Evolutionary conservation across 2,329 filamentous ascomycete genomes (phyloP).

Genomic region (Hymenoscyphus albidus): DNA sequence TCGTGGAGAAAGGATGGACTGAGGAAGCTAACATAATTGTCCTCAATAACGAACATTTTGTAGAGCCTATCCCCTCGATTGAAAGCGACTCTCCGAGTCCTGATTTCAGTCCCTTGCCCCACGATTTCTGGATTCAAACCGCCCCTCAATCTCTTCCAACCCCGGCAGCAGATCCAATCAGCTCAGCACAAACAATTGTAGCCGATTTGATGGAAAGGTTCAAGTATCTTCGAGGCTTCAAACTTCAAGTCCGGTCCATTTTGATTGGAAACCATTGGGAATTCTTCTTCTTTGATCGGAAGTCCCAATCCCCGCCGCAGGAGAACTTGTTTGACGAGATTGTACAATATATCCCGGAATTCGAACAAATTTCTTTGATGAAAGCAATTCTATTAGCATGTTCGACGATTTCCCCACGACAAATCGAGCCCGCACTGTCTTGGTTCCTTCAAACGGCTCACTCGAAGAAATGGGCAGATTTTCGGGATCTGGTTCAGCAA

Average conservation of each 20-base stretch:
- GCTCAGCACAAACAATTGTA: background rate
- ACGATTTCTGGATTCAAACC: background rate
- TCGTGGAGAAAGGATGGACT: conserved; percentile 9
- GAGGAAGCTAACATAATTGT: background rate
- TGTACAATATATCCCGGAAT: conserved; percentile 2
- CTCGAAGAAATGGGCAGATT: conserved; percentile 15
- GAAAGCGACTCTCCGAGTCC: background rate
- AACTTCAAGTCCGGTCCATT: conserved; percentile 14
- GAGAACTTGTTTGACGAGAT: conserved; percentile 19
- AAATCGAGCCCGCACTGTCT: conserved; percentile 8
- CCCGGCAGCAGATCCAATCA: background rate
- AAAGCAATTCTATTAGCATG: conserved; percentile 17
- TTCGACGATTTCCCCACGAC: conserved; percentile 13
- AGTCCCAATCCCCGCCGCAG: conserved; percentile 1
- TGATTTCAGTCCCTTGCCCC: background rate
- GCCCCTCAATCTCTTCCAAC: background rate
- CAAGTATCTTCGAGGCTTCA: conserved; percentile 20
- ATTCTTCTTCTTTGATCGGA: conserved; percentile 19
- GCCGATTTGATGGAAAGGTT: conserved; percentile 16
- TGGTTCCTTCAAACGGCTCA: conserved; percentile 20
- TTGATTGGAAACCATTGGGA: conserved; percentile 8
- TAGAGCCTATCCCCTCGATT: background rate
- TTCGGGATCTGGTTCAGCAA: conserved; percentile 10
- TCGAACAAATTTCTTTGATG: conserved; percentile 14
- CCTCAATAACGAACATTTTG: background rate